Conservation (phyloP, 2,329 filamentous ascomycete species). For the Colletotrichum sp. region DNA sequence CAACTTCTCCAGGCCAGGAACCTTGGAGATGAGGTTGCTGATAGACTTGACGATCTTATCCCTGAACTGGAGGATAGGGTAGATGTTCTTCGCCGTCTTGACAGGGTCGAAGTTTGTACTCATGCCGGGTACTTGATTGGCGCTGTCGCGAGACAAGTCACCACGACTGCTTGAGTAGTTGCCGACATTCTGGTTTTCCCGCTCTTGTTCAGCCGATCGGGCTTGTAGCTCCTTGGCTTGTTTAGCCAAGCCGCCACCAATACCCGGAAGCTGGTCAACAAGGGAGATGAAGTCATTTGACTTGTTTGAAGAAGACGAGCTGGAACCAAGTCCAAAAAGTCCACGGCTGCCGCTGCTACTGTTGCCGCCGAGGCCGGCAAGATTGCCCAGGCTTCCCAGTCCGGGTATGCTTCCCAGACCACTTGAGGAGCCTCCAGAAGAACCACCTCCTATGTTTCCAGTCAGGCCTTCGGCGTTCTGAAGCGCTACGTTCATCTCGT, state of each 20-base stretch:
- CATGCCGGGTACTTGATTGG: slow-evolving; percentile 74
- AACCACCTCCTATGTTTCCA: slow-evolving; percentile 33
- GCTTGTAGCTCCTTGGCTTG: slow-evolving; percentile 70
- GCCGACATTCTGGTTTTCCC: slow-evolving; percentile 36
- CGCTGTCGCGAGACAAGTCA: slow-evolving; percentile 46
- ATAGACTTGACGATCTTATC: slow-evolving; percentile 93
- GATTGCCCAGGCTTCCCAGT: neutral
- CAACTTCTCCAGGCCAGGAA: slow-evolving; percentile 88
- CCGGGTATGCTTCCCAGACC: neutral
- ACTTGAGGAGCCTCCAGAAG: slow-evolving; percentile 31
- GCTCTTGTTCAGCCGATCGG: slow-evolving; percentile 67
- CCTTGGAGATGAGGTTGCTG: slow-evolving; percentile 84
- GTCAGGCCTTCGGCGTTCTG: slow-evolving; percentile 66
- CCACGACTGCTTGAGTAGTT: slow-evolving; percentile 30
- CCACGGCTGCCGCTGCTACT: slow-evolving; percentile 43
- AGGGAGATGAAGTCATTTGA: slow-evolving; percentile 71
- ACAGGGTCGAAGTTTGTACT: slow-evolving; percentile 78
- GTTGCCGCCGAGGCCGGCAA: slow-evolving; percentile 30
- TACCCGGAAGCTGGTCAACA: slow-evolving; percentile 75
- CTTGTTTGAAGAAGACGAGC: slow-evolving; percentile 25
- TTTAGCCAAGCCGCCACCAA: slow-evolving; percentile 68
- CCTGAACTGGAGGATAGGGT: slow-evolving; percentile 91
- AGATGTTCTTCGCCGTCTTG: slow-evolving; percentile 81
- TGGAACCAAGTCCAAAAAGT: slow-evolving; percentile 39
- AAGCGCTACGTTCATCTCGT: slow-evolving; percentile 78